Conservation (phyloP, 2,329 filamentous ascomycete species). For the Camillea tinctor region DNA sequence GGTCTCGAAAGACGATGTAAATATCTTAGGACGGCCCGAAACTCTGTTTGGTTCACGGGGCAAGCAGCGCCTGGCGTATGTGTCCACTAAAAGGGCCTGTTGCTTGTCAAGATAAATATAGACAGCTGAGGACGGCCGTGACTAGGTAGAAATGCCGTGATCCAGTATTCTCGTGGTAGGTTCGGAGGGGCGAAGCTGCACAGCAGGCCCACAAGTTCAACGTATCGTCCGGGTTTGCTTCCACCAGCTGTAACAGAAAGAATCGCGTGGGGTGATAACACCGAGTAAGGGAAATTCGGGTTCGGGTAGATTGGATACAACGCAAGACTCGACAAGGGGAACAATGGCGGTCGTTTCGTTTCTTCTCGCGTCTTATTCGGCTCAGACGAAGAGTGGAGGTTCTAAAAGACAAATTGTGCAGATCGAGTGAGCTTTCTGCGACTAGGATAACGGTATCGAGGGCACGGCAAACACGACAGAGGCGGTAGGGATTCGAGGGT, state of each 20-base stretch:
- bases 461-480: not conserved
- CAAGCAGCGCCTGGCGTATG: not conserved
- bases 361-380: not conserved
- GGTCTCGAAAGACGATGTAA: not conserved
- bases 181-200: not conserved
- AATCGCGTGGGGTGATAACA: not conserved
- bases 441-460: not conserved
- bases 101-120: not conserved
- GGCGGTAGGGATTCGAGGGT: not conserved
- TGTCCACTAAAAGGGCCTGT: not conserved
- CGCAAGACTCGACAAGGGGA: not conserved
- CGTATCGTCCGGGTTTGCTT: not conserved
- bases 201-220: not conserved
- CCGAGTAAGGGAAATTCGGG: not conserved
- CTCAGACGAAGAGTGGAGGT: not conserved
- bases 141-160: not conserved
- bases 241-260: not conserved
- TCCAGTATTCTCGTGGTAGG: not conserved
- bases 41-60: not conserved
- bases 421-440: not conserved
- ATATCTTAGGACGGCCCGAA: not conserved
- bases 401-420: not conserved
- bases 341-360: not conserved
- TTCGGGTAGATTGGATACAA: not conserved
- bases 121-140: not conserved